A percentile compares a stretch with the other conserved stretches of the same genome.
Conservation (phyloP, 148 eudicot genomes). For the Cornus controversa region DNA sequence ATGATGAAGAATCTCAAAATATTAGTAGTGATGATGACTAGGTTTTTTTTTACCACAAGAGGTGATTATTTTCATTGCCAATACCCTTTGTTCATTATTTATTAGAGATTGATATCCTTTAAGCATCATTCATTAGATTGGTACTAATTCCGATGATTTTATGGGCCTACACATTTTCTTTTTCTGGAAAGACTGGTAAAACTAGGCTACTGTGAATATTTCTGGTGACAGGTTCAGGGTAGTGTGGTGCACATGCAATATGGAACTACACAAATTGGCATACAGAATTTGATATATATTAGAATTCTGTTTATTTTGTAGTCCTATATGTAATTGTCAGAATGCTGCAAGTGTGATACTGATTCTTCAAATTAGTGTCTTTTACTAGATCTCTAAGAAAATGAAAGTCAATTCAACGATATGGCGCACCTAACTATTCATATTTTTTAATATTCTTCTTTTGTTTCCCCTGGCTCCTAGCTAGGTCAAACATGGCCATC, state of each 20-base stretch:
- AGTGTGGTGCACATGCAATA: neutral
- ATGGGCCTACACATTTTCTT: neutral
- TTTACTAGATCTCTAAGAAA: neutral
- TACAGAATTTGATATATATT: no score
- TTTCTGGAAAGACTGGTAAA: neutral
- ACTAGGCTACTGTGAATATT: neutral
- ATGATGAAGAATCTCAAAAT: conserved; percentile 56
- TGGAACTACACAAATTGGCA: neutral
- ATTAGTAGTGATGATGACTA: conserved; percentile 49
- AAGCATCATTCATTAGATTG: neutral
- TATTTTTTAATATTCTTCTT: no score
- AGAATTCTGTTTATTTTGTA: neutral
- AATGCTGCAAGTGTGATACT: neutral
- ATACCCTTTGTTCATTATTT: neutral
- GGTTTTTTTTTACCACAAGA: conserved; percentile 1
- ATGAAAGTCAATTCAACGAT: neutral
- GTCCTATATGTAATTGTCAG: neutral
- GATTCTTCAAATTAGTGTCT: neutral
- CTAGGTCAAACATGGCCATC: neutral
- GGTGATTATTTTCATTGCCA: conserved; percentile 3
- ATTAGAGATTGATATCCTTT: neutral
- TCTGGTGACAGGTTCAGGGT: no score
- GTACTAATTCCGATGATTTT: no score
- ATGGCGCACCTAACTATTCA: no score
- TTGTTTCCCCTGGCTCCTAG: neutral